These are phyloP conservation scores for Lactifluus volemus DNA, from an alignment of 768 basidiomycete genomes.

Conservation along the genomic window DNA sequence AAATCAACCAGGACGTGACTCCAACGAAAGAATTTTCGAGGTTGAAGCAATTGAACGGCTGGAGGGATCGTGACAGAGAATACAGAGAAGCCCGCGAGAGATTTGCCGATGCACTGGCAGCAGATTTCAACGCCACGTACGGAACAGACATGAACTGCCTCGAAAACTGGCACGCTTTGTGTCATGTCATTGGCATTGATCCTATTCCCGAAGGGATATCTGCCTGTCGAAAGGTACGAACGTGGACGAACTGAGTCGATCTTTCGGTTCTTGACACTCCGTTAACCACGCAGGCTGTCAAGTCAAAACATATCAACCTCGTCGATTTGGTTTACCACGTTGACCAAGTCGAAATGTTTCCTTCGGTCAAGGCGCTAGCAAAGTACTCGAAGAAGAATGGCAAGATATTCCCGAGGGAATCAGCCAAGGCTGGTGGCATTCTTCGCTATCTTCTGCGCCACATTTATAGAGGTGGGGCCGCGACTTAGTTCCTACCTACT, in stretches of 20 bases:
- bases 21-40: conserved; percentile 9
- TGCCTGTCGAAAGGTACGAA: background rate
- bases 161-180: conserved; percentile 14
- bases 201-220: conserved; percentile 6
- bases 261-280: background rate
- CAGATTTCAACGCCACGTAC: conserved; percentile 18
- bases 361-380: background rate
- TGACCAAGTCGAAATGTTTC: background rate
- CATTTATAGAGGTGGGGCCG: background rate
- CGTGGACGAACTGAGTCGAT: background rate
- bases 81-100: background rate
- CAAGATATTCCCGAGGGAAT: background rate
- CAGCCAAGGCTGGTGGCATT: conserved; percentile 12
- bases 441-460: conserved; percentile 11
- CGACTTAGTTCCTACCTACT: background rate
- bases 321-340: conserved; percentile 12
- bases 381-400: background rate
- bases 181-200: conserved; percentile 10
- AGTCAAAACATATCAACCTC: conserved; percentile 11
- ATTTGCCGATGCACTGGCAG: conserved; percentile 6
- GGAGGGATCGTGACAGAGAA: background rate
- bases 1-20: conserved; percentile 4
- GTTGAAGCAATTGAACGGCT: background rate
- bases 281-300: conserved; percentile 1
- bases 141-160: conserved; percentile 19